A percentile compares a stretch with the other conserved stretches of the same genome.
phyloP scores from a whole-genome alignment of 257 asterid species.

The Perilla frutescens region DNA sequence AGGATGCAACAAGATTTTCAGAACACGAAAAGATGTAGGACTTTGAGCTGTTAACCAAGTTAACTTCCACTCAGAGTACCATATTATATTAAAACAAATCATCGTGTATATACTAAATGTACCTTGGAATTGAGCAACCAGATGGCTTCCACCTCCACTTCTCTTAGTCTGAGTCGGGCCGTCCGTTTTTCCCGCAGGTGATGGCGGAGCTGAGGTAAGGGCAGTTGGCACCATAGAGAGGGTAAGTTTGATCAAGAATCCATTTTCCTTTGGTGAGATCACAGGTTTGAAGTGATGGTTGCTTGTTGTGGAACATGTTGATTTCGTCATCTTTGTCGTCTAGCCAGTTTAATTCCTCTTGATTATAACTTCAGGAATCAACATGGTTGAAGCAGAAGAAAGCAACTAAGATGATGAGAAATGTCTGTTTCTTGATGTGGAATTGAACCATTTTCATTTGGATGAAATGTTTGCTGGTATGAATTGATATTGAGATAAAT shows the following conservation, averaged over 20 bases:
- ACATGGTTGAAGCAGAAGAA: constrained; percentile 29
- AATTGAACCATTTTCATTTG: constrained; percentile 41
- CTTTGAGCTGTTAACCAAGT: neutral
- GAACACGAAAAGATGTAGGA: constrained; percentile 9
- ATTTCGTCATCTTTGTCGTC: constrained; percentile 62
- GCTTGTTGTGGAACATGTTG: constrained; percentile 53
- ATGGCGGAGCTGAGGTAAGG: constrained; percentile 77
- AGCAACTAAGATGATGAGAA: constrained; percentile 22
- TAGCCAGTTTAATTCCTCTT: constrained; percentile 64
- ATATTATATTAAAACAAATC: too few relatives aligned
- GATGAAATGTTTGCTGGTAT: neutral
- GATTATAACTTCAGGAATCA: constrained; percentile 46
- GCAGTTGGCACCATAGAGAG: constrained; percentile 74
- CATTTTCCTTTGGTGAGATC: constrained; percentile 74
- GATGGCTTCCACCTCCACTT: constrained; percentile 85
- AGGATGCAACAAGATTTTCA: neutral
- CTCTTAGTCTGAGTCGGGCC: constrained; percentile 85
- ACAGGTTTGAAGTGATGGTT: constrained; percentile 55
- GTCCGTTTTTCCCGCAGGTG: constrained; percentile 70
- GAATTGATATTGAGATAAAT: neutral
- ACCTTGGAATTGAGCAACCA: constrained; percentile 82
- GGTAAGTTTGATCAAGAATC: constrained; percentile 72
- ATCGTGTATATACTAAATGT: too few relatives aligned
- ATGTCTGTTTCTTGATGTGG: neutral
- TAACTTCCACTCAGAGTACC: constrained; percentile 12